Evolutionary conservation across 495 filamentous ascomycete species (phyloP).

Genomic region (Pseudomonodictys pantanalensis): DNA sequence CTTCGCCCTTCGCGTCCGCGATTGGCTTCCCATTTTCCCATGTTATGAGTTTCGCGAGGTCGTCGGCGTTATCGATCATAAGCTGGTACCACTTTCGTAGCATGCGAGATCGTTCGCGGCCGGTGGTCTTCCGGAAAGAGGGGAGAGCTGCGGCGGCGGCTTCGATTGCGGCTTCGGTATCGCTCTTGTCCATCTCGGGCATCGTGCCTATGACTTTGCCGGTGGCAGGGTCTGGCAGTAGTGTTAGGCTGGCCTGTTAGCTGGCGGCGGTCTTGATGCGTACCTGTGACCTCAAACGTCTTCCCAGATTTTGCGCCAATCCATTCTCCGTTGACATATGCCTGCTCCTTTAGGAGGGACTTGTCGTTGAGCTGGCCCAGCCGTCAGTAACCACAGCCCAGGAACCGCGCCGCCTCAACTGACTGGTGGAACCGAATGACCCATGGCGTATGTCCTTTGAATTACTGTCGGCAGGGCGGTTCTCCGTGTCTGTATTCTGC

Average conservation of each 20-base stretch:
- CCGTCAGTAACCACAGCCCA: neutral
- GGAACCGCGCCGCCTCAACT: neutral
- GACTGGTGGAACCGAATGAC: conserved; percentile 37
- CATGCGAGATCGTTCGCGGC: conserved; percentile 71
- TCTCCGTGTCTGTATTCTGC: conserved; percentile 36
- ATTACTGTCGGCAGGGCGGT: conserved; percentile 32
- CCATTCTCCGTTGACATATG: conserved; percentile 47
- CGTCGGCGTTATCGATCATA: conserved; percentile 81
- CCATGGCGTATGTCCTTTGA: conserved; percentile 37
- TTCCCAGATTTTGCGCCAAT: conserved; percentile 44
- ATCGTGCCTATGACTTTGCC: conserved; percentile 75
- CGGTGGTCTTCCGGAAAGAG: conserved; percentile 65
- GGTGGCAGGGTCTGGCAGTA: conserved; percentile 80
- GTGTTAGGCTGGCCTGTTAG: neutral
- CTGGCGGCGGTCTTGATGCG: neutral
- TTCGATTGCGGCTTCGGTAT: conserved; percentile 74
- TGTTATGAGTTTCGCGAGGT: conserved; percentile 86
- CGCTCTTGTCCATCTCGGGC: conserved; percentile 73
- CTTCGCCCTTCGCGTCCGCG: conserved; percentile 68
- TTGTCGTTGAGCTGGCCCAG: conserved; percentile 40
- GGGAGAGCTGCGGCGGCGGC: conserved; percentile 74
- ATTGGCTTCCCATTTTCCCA: conserved; percentile 76
- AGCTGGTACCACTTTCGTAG: conserved; percentile 88
- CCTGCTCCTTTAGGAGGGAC: conserved; percentile 42
- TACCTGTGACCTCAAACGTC: conserved; percentile 46